Base-by-base conservation (phyloP, 371 early-diverging fungal genomes). In the Mucor sp. region DNA sequence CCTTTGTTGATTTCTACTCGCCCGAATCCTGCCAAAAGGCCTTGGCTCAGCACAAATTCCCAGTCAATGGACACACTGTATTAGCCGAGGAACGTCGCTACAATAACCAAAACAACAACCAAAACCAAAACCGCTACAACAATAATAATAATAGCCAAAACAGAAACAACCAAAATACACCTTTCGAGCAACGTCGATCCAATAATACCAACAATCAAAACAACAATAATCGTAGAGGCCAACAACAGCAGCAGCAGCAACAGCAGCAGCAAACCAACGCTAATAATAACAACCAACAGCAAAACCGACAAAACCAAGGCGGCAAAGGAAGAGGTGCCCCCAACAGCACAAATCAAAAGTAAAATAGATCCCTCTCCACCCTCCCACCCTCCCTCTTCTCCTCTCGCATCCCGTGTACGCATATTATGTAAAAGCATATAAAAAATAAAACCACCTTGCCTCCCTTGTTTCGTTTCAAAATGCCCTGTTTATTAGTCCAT, bases 61-160 rank as follows among this genome's bases (percentile, higher is more conserved):
- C 35, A 1, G 57, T 77, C 6, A 70, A 67, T n/a, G 61, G 62
- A 7, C 48, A 60, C 2, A 48, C 59, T 17, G 80, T 80, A 0
- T 43, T 75, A 23, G 81, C 79, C 12, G 83, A 83, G 66, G 83
- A 83, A 61, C 80, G 83, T 53, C 79, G 81, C 53, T 67, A 53
- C 17, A 63, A 66, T 27, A 60, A 37, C 28, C 27, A 65, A 19
- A 65, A 59, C 27, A 68, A 57, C 25, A 37, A 41, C 37, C 39
- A 58, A 33, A 53, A 60, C n/a, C 47, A 47, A 28, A 37, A 58
- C 8, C 33, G 44, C 25, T 48, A 32, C 21, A 48, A 23, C 41
- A 55, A 43, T 30, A 41, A 17, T 21, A 47, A 21, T 44, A 67
- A 55, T 56, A 30, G 30, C 33, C 56, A 63, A 39, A 27, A 48